Conservation (phyloP, 2,329 filamentous ascomycete species). For the Coniochaeta prunicola region DNA sequence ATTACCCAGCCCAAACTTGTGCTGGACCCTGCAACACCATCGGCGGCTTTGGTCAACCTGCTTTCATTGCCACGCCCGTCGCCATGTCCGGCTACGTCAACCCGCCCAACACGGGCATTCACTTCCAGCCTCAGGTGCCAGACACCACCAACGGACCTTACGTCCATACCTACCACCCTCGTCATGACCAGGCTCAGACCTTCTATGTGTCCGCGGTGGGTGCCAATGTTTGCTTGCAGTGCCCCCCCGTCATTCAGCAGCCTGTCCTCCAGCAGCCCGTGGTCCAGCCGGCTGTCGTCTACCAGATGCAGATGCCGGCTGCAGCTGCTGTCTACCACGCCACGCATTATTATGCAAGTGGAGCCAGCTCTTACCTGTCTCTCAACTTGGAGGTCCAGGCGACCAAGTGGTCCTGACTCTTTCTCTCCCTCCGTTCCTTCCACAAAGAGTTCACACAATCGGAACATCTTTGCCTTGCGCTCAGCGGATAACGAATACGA, state of each 20-base stretch:
- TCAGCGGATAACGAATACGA: not conserved
- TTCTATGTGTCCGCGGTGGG: constrained; percentile 2
- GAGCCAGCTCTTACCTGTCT: not conserved
- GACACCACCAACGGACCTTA: constrained; percentile 50
- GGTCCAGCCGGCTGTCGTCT: not conserved
- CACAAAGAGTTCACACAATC: not conserved
- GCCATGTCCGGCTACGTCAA: constrained; percentile 31
- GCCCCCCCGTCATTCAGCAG: not conserved
- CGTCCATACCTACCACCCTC: constrained; percentile 48
- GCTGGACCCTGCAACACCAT: not conserved
- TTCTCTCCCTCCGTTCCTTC: not conserved
- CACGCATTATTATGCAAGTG: constrained; percentile 1
- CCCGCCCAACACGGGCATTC: constrained; percentile 35
- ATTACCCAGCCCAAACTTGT: not conserved
- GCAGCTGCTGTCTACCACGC: not conserved
- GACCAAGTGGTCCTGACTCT: not conserved
- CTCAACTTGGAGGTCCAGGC: not conserved
- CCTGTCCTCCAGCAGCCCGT: not conserved
- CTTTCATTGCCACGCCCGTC: constrained; percentile 1
- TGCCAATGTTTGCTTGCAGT: not conserved
- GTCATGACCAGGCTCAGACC: constrained; percentile 29
- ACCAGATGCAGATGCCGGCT: not conserved
- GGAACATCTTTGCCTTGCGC: not conserved
- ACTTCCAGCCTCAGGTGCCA: constrained; percentile 52
- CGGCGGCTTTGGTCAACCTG: not conserved